Base-by-base conservation (phyloP, 73 alveolate genomes). In the Paramecium sonneborni region DNA sequence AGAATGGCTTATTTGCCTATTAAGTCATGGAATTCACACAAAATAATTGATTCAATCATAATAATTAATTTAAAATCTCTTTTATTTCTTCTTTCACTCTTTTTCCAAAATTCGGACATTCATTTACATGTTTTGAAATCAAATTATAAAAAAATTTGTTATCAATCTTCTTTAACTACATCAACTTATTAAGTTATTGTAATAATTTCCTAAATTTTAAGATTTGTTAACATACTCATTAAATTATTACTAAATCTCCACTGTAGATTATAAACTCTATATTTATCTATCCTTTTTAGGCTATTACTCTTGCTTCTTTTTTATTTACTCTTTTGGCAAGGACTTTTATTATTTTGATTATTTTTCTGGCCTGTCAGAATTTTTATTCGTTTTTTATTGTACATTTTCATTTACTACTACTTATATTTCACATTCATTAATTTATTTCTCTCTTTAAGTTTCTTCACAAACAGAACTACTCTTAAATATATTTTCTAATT, bases 21-120 rank as follows among this genome's bases (percentile, higher is more conserved):
- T 37, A 37, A 32, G 26, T 32, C 52, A 76, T 76, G 67, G 24
- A 38, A 76, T 76, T 76, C 72, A 38, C 57, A 35, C 15, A 76
- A n/a, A 24, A 76, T 37, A 20, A 76, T 76, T 76, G 70, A 28
- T 70, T 8, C 72, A 20, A 76, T 76, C 62, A 76, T 76, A 32
- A 76, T 69, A 69, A 69, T 28, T 69, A 69, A 30, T 69, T 30
- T 69, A 69, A 69, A 1, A 69, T n/a, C 11, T 18, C 44, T 24
- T 69, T 69, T 0, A 69, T 30, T 26, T 69, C 85, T 18, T 69
- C 85, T 38, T 76, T 76, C 8, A 76, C 35, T 76, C 35, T 38
- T 39, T 76, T 76, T 0, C 57, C 88, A 57, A 76, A 76, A 3
- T n/a, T 12, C 7, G 88, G 88, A 39, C 88, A 76, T 37, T 76